Conservation (phyloP, 116 monocot species). For the Cymodocea nodosa region DNA sequence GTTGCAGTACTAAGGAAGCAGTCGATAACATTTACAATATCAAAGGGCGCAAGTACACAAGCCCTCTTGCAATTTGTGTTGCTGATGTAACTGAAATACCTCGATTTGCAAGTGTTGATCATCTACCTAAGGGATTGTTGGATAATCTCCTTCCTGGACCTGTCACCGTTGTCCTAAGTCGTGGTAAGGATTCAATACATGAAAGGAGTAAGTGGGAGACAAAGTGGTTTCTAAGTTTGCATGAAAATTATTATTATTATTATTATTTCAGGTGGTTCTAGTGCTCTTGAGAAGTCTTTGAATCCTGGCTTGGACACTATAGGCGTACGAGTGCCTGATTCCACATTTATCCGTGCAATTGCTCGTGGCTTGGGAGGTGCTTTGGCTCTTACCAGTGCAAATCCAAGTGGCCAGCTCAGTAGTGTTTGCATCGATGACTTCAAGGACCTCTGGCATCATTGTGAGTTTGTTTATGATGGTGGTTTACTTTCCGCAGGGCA, state of each 20-base stretch:
- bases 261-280: conserved; percentile 50
- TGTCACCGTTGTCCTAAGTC: conserved; percentile 70
- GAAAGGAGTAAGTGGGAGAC: not conserved
- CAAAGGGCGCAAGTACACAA: conserved; percentile 68
- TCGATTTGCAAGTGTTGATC: conserved; percentile 47
- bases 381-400: conserved; percentile 93
- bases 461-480: conserved; percentile 66
- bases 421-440: conserved; percentile 71
- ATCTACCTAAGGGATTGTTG: conserved; percentile 64
- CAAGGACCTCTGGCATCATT: conserved; percentile 62
- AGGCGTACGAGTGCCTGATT: conserved; percentile 83
- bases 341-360: conserved; percentile 54
- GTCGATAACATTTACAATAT: conserved; percentile 75
- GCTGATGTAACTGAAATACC: conserved; percentile 83
- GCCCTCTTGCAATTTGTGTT: conserved; percentile 88
- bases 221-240: not conserved
- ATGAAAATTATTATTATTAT: too few species aligned
- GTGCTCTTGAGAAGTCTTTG: conserved; percentile 59
- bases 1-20: conserved; percentile 64
- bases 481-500: conserved; percentile 63
- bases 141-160: conserved; percentile 82
- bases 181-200: conserved; percentile 29
- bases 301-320: conserved; percentile 86
- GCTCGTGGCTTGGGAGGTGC: conserved; percentile 64
- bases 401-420: conserved; percentile 69